phyloP scores from a whole-genome alignment of 305 asterid species.

The Plantago lanceolata region DNA sequence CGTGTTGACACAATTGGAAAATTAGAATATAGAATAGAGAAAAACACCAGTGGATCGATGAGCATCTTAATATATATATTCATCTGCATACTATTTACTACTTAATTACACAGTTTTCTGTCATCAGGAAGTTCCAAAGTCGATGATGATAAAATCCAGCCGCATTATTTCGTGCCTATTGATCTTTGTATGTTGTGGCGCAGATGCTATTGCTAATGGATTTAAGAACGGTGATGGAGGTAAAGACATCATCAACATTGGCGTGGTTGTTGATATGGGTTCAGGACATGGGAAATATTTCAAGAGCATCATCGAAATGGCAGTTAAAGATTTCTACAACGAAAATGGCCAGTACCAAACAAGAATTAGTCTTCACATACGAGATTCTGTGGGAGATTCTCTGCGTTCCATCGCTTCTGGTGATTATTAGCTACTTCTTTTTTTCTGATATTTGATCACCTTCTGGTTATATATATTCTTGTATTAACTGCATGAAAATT shows the following conservation, averaged over 20 bases:
- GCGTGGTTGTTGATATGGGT: conserved; percentile 27
- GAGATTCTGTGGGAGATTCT: conserved; percentile 29
- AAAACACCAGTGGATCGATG: too few relatives aligned
- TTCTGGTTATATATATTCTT: background rate
- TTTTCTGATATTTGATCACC: background rate
- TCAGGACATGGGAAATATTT: conserved; percentile 30
- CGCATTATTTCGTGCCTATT: background rate
- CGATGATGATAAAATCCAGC: background rate
- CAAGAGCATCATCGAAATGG: conserved; percentile 26
- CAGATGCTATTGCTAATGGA: background rate
- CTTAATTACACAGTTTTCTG: background rate
- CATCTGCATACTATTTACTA: too few relatives aligned
- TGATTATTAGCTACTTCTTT: background rate
- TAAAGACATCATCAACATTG: conserved; percentile 5
- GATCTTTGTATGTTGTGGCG: background rate
- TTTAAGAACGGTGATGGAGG: background rate
- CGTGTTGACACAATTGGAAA: too few relatives aligned
- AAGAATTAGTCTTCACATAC: conserved; percentile 21
- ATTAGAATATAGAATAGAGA: too few relatives aligned
- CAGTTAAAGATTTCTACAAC: conserved; percentile 24
- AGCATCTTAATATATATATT: too few relatives aligned
- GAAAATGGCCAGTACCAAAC: conserved; percentile 11
- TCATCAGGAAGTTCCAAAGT: background rate
- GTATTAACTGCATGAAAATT: background rate
- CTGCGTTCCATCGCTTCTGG: conserved; percentile 24